A percentile compares a stretch with the other conserved stretches of the same genome.
phyloP scores from a whole-genome alignment of 1,139 yeast species.

The Geotrichum armillariae region DNA sequence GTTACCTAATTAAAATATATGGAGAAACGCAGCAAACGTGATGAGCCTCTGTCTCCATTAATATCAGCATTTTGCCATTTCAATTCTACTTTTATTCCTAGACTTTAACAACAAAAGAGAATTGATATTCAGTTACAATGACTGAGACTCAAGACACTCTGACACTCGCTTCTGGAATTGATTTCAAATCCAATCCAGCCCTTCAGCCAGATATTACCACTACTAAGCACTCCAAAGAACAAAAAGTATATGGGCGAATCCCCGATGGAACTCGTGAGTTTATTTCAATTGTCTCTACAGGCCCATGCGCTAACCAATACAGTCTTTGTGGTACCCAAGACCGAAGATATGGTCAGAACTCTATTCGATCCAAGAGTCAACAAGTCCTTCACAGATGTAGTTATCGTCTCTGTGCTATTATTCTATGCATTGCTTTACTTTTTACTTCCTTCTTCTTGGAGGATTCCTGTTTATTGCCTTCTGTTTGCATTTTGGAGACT shows the following conservation, averaged over 20 bases:
- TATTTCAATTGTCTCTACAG: neutral
- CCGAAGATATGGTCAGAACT: conserved; percentile 85
- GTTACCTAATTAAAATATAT: too few species aligned
- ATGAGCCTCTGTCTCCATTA: too few species aligned
- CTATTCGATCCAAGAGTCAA: conserved; percentile 73
- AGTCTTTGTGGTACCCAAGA: conserved; percentile 67
- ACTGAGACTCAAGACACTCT: too few species aligned
- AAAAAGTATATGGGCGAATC: conserved; percentile 19
- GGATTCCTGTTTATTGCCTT: conserved; percentile 50
- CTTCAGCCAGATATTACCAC: too few species aligned
- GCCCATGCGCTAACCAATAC: neutral
- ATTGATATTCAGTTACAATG: too few species aligned
- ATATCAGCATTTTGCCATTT: too few species aligned
- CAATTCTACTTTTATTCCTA: too few species aligned
- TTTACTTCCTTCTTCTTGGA: conserved; percentile 34
- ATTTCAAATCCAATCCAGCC: too few species aligned
- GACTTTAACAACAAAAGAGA: too few species aligned
- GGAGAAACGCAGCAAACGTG: too few species aligned
- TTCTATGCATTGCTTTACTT: conserved; percentile 54
- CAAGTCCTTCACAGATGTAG: conserved; percentile 65
- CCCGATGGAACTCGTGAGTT: conserved; percentile 23
- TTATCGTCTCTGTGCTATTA: conserved; percentile 54
- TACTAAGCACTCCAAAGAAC: too few species aligned
- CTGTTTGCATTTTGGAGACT: conserved; percentile 77
- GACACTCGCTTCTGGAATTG: too few species aligned